Percentiles rank a stretch among this genome's conserved stretches.
These are phyloP conservation scores for Phytophthora hybrid DNA, from an alignment of 352 stramenopile species.

Conservation along the genomic window DNA sequence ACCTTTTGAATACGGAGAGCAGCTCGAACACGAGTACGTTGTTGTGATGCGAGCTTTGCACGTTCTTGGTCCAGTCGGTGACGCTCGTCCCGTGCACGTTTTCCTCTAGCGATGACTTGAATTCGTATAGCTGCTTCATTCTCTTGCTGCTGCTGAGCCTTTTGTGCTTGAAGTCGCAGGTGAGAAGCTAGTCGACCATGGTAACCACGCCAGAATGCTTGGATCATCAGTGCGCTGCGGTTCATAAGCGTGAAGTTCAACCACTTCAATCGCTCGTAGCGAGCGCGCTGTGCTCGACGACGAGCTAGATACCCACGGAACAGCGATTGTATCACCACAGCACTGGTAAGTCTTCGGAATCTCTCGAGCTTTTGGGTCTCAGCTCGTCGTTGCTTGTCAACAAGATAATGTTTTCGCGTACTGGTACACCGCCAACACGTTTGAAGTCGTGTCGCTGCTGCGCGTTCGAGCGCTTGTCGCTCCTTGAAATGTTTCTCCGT, in stretches of 20 bases:
- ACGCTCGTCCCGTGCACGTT: conserved; percentile 55
- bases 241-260: conserved; percentile 71
- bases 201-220: conserved; percentile 79
- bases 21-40: conserved; percentile 44
- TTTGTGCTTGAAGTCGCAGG: conserved; percentile 60
- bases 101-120: conserved; percentile 62
- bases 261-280: conserved; percentile 78
- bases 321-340: conserved; percentile 65
- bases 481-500: conserved; percentile 45
- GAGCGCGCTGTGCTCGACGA: conserved; percentile 49
- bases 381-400: conserved; percentile 31
- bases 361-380: conserved; percentile 50
- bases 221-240: conserved; percentile 74
- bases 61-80: conserved; percentile 39
- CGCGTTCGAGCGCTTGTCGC: conserved; percentile 32
- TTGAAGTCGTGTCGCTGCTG: conserved; percentile 63
- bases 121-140: conserved; percentile 65
- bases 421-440: conserved; percentile 49
- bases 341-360: conserved; percentile 53
- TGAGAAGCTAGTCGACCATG: conserved; percentile 71
- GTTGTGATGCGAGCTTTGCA: conserved; percentile 38
- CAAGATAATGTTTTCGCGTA: conserved; percentile 45
- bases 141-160: conserved; percentile 62
- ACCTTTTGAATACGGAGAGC: conserved; percentile 74
- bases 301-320: conserved; percentile 74